Base-by-base conservation (phyloP, 2,329 filamentous ascomycete genomes). In the Xylaria sp. region DNA sequence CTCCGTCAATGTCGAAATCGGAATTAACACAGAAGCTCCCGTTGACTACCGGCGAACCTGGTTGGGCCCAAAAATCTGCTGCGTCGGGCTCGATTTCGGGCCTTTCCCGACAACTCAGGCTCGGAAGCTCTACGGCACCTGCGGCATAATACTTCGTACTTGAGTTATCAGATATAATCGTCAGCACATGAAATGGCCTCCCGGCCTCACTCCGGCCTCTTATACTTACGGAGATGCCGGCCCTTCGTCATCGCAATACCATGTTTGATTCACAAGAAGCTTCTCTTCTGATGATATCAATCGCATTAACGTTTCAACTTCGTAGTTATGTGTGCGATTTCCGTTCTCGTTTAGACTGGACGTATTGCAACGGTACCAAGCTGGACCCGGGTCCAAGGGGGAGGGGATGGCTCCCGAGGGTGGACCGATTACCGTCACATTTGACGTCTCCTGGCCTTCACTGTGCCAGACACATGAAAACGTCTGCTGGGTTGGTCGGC, bases 171-270 rank as follows among this genome's bases (percentile, higher is more conserved):
- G 3, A 6, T 46, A 39, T 25, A 15, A 18, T 15, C 9, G 15
- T 48, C 32, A 64, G 53, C 32, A 52, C 5, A 30, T 36, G 46
- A 30, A 5, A 4, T 1, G 18, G 3, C 15, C 9, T 28, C 34
- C 4, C 3, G 30, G 9, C 28, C n/a, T 45, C 6, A 4, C n/a
- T 46, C n/a, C 39, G 18, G n/a, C 9, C 10, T 41, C 1, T 10
- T 39, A 0, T 36, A 39, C 56, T 65, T 10, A 65, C 48, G 63
- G 56, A 46, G 36, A 55, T 13, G 25, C 45, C 9, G 62, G 8
- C 4, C 39, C 50, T 41, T 61, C 39, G 28, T 61, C 57, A 32
- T 66, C 63, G 32, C 63, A 66, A 43, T 66, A 66, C 50, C 48
- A 50, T 34, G 63, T 66, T 43, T 61, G 63, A 20, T 66, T 61